Percentiles rank a stretch among this genome's conserved stretches.
phyloP scores from a whole-genome alignment of 2,329 filamentous ascomycete genomes.

The Aspergillus piperis region DNA sequence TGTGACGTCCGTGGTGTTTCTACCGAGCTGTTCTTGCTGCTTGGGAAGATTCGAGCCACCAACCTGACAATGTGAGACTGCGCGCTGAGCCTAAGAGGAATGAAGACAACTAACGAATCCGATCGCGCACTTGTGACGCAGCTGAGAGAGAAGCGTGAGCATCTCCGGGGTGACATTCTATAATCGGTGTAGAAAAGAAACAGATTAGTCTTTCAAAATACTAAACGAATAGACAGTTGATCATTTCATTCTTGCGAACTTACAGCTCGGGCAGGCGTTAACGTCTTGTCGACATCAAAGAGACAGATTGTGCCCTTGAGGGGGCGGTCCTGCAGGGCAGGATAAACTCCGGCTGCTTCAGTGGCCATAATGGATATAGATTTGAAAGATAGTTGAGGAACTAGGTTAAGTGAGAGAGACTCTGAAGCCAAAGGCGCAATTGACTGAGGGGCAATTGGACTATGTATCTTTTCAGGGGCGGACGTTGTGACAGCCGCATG shows the following conservation, averaged over 20 bases:
- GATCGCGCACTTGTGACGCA: conserved; percentile 63
- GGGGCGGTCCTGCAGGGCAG: conserved; percentile 78
- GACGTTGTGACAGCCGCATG: conserved; percentile 30
- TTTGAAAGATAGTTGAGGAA: neutral
- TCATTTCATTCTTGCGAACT: neutral
- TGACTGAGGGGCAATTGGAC: conserved; percentile 2
- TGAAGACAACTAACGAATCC: conserved; percentile 30
- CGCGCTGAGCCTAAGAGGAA: neutral
- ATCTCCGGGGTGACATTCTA: conserved; percentile 77
- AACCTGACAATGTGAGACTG: conserved; percentile 48
- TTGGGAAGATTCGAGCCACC: conserved; percentile 90
- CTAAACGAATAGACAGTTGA: too few species aligned
- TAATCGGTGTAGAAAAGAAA: neutral
- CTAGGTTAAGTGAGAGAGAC: neutral
- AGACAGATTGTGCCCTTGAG: conserved; percentile 91
- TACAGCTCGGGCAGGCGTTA: conserved; percentile 79
- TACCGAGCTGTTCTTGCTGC: conserved; percentile 93
- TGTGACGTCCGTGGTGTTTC: conserved; percentile 67
- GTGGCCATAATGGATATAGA: conserved; percentile 28
- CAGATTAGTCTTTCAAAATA: neutral
- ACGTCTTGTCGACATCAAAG: conserved; percentile 94
- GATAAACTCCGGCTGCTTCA: conserved; percentile 52
- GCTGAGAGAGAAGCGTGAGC: conserved; percentile 72
- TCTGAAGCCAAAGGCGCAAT: neutral
- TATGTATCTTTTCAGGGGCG: conserved; percentile 9